These are phyloP conservation scores for Scheffersomyces amazonensis DNA, from an alignment of 805 yeast species.

Conservation along the genomic window DNA sequence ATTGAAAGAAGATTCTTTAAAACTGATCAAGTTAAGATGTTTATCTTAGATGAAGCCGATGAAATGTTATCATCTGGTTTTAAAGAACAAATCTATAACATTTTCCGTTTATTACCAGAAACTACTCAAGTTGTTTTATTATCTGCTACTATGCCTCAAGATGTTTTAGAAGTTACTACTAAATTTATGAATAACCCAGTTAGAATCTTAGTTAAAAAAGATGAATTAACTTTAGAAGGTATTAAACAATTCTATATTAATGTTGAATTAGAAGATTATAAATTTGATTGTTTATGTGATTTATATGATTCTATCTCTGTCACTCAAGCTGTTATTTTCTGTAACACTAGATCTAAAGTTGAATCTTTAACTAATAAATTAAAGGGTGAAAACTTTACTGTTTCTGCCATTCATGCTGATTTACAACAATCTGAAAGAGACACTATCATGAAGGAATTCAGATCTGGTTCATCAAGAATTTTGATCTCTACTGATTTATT, in stretches of 20 bases:
- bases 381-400: slow-evolving; percentile 81
- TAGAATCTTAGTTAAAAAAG: slow-evolving; percentile 90
- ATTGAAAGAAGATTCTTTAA: slow-evolving; percentile 83
- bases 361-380: slow-evolving; percentile 81
- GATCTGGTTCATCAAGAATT: slow-evolving; percentile 91
- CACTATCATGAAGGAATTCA: slow-evolving; percentile 90
- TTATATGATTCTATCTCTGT: slow-evolving; percentile 92
- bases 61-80: slow-evolving; percentile 92
- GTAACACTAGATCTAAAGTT: slow-evolving; percentile 93
- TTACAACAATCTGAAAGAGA: slow-evolving; percentile 93
- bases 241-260: slow-evolving; percentile 89
- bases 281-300: slow-evolving; percentile 92
- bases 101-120: slow-evolving; percentile 83
- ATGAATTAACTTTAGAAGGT: slow-evolving; percentile 93
- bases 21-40: slow-evolving; percentile 85
- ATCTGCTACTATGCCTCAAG: slow-evolving; percentile 92
- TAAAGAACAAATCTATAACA: slow-evolving; percentile 93
- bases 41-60: slow-evolving; percentile 97
- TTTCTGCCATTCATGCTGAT: slow-evolving; percentile 94
- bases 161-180: slow-evolving; percentile 85
- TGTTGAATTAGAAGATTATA: slow-evolving; percentile 91
- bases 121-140: slow-evolving; percentile 92
- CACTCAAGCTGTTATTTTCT: slow-evolving; percentile 96
- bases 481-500: slow-evolving; percentile 91
- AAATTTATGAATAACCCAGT: slow-evolving; percentile 96